Evolutionary conservation across 2,329 filamentous ascomycete genomes (phyloP).

Genomic region (Arthrobotrys entomopaga): DNA sequence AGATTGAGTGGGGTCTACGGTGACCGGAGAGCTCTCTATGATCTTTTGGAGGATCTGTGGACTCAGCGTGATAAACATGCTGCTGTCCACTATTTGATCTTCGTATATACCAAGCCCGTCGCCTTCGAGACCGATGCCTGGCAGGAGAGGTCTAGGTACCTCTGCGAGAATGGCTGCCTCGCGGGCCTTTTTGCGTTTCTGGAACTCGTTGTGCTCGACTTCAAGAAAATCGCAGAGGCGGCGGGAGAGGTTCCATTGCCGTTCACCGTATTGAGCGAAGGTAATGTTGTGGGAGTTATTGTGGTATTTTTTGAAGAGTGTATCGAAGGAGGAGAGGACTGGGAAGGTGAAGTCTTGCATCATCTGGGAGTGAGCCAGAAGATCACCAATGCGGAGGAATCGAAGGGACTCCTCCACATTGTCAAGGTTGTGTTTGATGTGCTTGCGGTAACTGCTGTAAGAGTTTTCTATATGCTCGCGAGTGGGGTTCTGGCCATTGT

Average conservation of each 20-base stretch:
- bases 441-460: conserved; percentile 44
- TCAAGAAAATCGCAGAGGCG: conserved; percentile 47
- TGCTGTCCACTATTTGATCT: conserved; percentile 26
- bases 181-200: conserved; percentile 42
- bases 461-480: conserved; percentile 45
- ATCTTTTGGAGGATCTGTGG: conserved; percentile 44
- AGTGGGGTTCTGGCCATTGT: conserved; percentile 40
- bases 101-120: conserved; percentile 22
- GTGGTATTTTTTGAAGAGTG: conserved; percentile 40
- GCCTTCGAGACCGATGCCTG: conserved; percentile 27
- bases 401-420: conserved; percentile 44
- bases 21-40: conserved; percentile 50
- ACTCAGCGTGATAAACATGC: conserved; percentile 42
- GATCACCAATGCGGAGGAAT: conserved; percentile 36
- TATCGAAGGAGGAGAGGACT: conserved; percentile 48
- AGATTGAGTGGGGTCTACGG: conserved; percentile 34
- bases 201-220: conserved; percentile 47
- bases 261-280: conserved; percentile 49
- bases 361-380: conserved; percentile 44
- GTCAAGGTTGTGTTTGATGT: conserved; percentile 49
- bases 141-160: conserved; percentile 17
- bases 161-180: conserved; percentile 36
- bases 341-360: conserved; percentile 52
- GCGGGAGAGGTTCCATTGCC: conserved; percentile 44
- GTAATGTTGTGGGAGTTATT: conserved; percentile 49